Conservation (phyloP, 306 rosid genomes). For the Medicago truncatula region DNA sequence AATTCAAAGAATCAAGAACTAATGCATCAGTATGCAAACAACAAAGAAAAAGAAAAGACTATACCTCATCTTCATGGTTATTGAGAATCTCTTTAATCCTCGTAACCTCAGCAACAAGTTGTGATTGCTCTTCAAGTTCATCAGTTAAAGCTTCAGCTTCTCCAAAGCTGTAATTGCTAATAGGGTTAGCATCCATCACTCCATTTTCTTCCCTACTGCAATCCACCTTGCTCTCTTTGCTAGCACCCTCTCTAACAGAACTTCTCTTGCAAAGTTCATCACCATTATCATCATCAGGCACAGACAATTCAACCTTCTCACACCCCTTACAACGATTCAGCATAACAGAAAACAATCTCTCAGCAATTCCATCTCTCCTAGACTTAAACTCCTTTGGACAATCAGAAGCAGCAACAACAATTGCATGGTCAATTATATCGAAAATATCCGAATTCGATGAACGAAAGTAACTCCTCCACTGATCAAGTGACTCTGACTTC, state of each 20-base stretch:
- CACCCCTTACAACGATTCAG: conserved; percentile 73
- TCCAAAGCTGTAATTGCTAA: conserved; percentile 67
- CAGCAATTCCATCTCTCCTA: conserved; percentile 83
- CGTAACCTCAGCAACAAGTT: conserved; percentile 63
- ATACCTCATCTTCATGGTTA: conserved; percentile 59
- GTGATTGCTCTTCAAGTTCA: conserved; percentile 79
- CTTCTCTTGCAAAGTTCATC: conserved; percentile 49
- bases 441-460: conserved; percentile 74
- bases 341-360: conserved; percentile 63
- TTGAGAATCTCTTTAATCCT: conserved; percentile 75
- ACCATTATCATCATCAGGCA: conserved; percentile 43
- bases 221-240: conserved; percentile 87
- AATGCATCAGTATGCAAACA: neutral
- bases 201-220: conserved; percentile 45
- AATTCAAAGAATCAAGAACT: conserved; percentile 24
- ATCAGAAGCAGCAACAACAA: conserved; percentile 87
- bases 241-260: conserved; percentile 46
- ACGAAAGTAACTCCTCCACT: conserved; percentile 86
- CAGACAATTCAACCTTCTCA: conserved; percentile 61
- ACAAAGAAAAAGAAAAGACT: neutral
- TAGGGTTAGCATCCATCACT: conserved; percentile 48
- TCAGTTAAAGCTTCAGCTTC: conserved; percentile 95
- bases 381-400: conserved; percentile 76
- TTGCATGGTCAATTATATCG: conserved; percentile 81
- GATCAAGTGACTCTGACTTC: conserved; percentile 73